Evolutionary conservation across 306 rosid genomes (phyloP).

Genomic region (Malus fusca): DNA sequence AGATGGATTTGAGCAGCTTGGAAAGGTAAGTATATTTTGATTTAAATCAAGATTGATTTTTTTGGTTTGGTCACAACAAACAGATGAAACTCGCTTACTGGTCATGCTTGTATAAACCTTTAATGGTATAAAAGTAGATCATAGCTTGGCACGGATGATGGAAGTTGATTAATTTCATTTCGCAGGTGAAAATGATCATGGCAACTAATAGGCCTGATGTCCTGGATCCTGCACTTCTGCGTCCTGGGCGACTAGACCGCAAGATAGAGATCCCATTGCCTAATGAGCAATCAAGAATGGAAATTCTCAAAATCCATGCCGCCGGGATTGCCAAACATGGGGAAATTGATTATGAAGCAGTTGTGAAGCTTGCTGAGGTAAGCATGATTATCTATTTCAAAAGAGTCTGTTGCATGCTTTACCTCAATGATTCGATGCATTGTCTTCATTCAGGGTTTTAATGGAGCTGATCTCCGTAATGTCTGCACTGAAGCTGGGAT

Average conservation of each 20-base stretch:
- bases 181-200: conserved; percentile 94
- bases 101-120: not conserved
- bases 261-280: conserved; percentile 97
- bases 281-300: conserved; percentile 90
- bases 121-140: no score
- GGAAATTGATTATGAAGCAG: conserved; percentile 97
- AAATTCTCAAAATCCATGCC: conserved; percentile 96
- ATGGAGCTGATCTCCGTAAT: conserved; percentile 93
- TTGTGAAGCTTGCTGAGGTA: conserved; percentile 97
- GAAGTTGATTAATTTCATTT: conserved; percentile 5
- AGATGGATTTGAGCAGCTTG: conserved; percentile 95
- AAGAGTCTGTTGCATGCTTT: not conserved
- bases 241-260: conserved; percentile 90
- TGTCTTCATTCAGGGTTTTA: conserved; percentile 58
- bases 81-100: not conserved
- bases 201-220: conserved; percentile 95
- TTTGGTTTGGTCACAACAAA: not conserved
- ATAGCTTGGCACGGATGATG: not conserved
- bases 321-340: conserved; percentile 96
- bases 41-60: not conserved
- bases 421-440: not conserved
- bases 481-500: conserved; percentile 99
- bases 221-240: conserved; percentile 93
- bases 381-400: not conserved
- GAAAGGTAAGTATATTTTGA: conserved; percentile 54